phyloP scores from a whole-genome alignment of 208 protist species.

The Crithidia brevicula region DNA sequence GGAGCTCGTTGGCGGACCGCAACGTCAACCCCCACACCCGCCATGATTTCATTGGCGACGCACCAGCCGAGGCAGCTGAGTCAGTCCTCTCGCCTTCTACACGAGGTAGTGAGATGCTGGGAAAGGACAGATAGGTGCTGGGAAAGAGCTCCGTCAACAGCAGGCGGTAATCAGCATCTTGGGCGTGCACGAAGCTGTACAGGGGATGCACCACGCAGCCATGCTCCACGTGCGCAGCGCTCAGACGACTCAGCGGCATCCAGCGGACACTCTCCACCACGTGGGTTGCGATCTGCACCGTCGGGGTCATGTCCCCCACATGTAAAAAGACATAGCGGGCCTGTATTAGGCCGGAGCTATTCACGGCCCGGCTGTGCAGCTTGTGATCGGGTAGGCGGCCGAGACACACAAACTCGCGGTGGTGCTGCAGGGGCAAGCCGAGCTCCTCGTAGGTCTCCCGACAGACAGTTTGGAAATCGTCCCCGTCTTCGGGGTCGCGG shows the following conservation, averaged over 20 bases:
- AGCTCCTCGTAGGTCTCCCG: conserved; percentile 54
- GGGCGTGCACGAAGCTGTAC: conserved; percentile 43
- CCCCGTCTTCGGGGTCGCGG: conserved; percentile 67
- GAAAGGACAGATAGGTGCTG: conserved; percentile 54
- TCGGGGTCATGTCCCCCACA: conserved; percentile 68
- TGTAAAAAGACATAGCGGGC: conserved; percentile 84
- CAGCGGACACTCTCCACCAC: conserved; percentile 68
- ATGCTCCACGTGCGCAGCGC: conserved; percentile 26
- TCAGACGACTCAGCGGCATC: conserved; percentile 54
- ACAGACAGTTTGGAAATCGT: conserved; percentile 59
- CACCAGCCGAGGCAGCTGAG: too few species aligned
- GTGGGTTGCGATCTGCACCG: conserved; percentile 46
- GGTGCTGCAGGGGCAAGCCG: conserved; percentile 57
- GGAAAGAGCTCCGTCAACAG: conserved; percentile 61
- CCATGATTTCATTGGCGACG: too few species aligned
- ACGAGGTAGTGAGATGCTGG: conserved; percentile 36
- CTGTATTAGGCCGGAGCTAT: conserved; percentile 43
- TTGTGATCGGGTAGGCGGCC: conserved; percentile 67
- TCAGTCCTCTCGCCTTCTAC: neutral
- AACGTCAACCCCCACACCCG: conserved; percentile 73
- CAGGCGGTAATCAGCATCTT: conserved; percentile 48
- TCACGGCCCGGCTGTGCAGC: conserved; percentile 36
- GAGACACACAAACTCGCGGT: conserved; percentile 54
- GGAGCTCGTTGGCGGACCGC: conserved; percentile 58
- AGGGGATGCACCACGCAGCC: conserved; percentile 59